phyloP scores from a whole-genome alignment of 257 asterid species.

The Sherardia arvensis region DNA sequence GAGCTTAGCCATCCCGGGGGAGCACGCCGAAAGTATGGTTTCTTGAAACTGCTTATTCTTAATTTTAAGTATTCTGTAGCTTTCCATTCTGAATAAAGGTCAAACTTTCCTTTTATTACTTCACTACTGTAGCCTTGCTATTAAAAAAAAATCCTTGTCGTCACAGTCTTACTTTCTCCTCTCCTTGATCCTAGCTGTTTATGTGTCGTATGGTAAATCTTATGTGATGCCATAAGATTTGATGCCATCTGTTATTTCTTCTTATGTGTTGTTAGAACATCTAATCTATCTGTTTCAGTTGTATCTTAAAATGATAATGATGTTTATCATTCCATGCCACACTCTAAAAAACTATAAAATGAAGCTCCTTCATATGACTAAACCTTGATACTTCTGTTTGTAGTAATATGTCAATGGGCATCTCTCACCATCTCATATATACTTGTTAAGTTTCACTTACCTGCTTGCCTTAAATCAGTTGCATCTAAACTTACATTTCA shows the following conservation, averaged over 20 bases:
- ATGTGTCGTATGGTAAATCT: not conserved
- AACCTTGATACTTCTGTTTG: not conserved
- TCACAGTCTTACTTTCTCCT: not conserved
- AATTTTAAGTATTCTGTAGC: not conserved
- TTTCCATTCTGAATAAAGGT: not conserved
- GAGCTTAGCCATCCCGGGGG: constrained; percentile 95
- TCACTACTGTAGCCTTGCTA: not conserved
- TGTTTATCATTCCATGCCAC: not conserved
- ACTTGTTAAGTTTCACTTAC: not conserved
- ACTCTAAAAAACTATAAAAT: not conserved
- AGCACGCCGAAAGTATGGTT: constrained; percentile 65
- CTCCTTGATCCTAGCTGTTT: not conserved
- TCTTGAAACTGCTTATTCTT: not conserved
- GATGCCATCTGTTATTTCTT: not conserved
- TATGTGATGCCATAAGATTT: not conserved
- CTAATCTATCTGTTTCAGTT: not conserved
- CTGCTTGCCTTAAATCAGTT: not conserved
- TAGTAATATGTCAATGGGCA: not conserved
- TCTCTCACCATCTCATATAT: not conserved
- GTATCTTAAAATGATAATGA: too few species aligned
- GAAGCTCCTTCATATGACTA: not conserved
- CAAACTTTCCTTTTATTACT: not conserved
- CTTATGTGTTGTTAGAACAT: not conserved
- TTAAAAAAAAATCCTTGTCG: not conserved
- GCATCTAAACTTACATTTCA: not conserved